A percentile compares a stretch with the other conserved stretches of the same genome.
These are phyloP conservation scores for Colletotrichum agaves DNA, from an alignment of 2,329 filamentous ascomycete genomes.

Conservation along the genomic window DNA sequence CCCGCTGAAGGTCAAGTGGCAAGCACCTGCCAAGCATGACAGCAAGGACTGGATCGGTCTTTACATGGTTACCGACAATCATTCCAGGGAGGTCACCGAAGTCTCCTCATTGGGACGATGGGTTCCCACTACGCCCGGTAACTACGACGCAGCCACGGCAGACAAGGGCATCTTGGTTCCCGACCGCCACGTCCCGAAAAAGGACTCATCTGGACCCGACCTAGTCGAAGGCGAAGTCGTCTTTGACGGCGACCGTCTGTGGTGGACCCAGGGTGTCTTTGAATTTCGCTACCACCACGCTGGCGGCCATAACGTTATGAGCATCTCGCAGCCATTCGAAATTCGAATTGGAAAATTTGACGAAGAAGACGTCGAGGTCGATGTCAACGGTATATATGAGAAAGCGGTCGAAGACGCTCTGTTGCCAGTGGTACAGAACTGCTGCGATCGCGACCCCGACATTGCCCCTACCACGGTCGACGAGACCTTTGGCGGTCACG, in stretches of 20 bases:
- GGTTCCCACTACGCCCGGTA: conserved; percentile 81
- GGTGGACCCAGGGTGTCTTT: conserved; percentile 96
- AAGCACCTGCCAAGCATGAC: conserved; percentile 85
- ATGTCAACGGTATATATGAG: conserved; percentile 70
- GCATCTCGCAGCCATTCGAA: conserved; percentile 93
- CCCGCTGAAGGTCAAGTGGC: conserved; percentile 91
- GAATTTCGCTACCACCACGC: conserved; percentile 98
- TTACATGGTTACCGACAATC: conserved; percentile 96
- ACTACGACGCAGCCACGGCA: conserved; percentile 79
- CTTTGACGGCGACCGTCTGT: conserved; percentile 92
- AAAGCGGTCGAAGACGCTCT: conserved; percentile 79
- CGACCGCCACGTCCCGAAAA: conserved; percentile 68
- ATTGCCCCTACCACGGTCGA: conserved; percentile 84
- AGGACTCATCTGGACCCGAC: conserved; percentile 62
- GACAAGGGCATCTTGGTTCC: conserved; percentile 81
- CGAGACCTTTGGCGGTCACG: conserved; percentile 84
- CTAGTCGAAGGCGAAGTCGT: conserved; percentile 83
- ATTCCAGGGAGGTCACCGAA: conserved; percentile 83
- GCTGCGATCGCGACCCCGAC: conserved; percentile 90
- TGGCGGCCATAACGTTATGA: conserved; percentile 92
- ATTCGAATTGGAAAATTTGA: conserved; percentile 85
- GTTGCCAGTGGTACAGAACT: conserved; percentile 87
- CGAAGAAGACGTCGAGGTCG: conserved; percentile 73
- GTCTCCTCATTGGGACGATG: conserved; percentile 89
- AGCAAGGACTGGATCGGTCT: conserved; percentile 96